Evolutionary conservation across 192 early-diverging fungal genomes (phyloP), one percentile per base, ranked within the genome.

Genomic region (Gonapodya sp.): DNA sequence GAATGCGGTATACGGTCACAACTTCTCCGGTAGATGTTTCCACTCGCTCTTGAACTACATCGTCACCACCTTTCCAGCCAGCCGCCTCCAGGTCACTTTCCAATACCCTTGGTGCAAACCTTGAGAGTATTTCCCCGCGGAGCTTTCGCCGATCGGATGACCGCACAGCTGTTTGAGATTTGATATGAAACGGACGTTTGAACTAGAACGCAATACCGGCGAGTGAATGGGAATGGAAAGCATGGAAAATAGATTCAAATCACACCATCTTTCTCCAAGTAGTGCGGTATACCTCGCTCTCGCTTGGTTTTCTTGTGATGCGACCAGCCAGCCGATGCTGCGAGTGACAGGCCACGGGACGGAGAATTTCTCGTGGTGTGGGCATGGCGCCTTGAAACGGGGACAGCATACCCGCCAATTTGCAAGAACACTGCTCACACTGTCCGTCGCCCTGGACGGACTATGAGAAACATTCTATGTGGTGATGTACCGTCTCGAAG

Each of bases 121-220:
- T 18, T 1, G 79, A 87, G 34, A 88, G 85, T 24, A 93, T 83
- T 36, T 94, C 92, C 31, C 88, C 86, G 8, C 90, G 85, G 2
- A 95, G 89, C 35, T 89, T 87, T 18, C 94, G 83, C 74, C 89
- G 87, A 80, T 91, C 93, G 33, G 93, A 93, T 16, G 89, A 89
- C 2, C 93, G 88, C 32, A 95, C 82, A 34, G 88, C 83, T 34
- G 91, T 89, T 82, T 90, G 93, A 14, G 89, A 83, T 81, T 96
- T 96, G 36, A 92, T 83, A 24, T 89, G 83, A 73, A 91, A 84
- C 0, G 92, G 91, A 64, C 46, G 46, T 64, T 64, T 64, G 46
- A 64, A 64, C 46, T 64, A 24, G 46, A 8, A 64, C 24, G 46
- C 8, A 16, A 24, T 24, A 64, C 8, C 24, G 46, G 46, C 24